Base-by-base conservation (phyloP, 2,329 filamentous ascomycete genomes). In the Talaromyces amestolkiae region DNA sequence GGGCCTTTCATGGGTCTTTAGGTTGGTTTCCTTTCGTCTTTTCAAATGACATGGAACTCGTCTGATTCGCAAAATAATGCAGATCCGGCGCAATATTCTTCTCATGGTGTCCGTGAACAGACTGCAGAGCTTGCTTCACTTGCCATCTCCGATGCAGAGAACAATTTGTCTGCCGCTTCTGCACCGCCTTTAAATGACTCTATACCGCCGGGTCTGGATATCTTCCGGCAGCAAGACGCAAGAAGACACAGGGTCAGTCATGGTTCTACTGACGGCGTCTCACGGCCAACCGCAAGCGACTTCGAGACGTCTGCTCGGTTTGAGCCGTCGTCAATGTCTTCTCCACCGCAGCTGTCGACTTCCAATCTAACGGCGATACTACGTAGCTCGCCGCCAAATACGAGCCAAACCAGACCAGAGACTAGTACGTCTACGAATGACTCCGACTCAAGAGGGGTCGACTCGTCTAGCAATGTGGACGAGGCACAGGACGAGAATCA, bases 91-190 rank as follows among this genome's bases (percentile, higher is more conserved):
- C 87, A 91, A 71, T 91, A 91, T 76, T 90, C 91, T 45, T 85
- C 84, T 39, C 87, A 89, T 66, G 91, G 88, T 69, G 90, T 97
- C 47, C 89, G 93, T 69, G 89, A 95, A 78, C 90, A 95, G 74
- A 96, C 93, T 2, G 91, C 92, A 61, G 92, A 96, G 78, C 83
- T 97, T 65, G 93, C 93, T 51, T 92, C 87, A 19, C 92, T 93
- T 75, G 89, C 92, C 59, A 84, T 97, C 33, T 89, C 89, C 45
- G 87, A 91, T 63, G 67, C 64, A 13, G 71, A 70, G 31, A 68
- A 67, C 33, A 62, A 66, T 22, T 64, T 76, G 47, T 74, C 74
- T 66, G 71, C 69, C 53, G 69, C 68, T 22, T 71, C 73, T 31
- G 53, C 67, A 35, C 71, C 71, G 31, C 70, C 69, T n/a, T 70